Percentiles rank a stretch among this genome's conserved stretches.
These are phyloP conservation scores for Lunasporangiospora selenospora DNA, from an alignment of 192 early-diverging fungal genomes.

Conservation along the genomic window DNA sequence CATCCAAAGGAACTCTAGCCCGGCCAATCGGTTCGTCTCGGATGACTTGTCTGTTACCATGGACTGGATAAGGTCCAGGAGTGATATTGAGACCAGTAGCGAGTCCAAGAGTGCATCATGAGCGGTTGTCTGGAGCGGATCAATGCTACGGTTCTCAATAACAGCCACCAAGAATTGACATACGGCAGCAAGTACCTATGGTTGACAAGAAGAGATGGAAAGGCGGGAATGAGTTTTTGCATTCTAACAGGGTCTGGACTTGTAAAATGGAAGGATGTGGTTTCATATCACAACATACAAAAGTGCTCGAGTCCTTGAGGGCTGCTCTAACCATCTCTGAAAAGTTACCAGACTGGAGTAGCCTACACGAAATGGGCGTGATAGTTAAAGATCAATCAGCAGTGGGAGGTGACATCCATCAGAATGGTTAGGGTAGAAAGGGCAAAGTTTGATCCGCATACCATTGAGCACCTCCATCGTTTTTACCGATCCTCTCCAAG, in stretches of 20 bases:
- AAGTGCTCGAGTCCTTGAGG: slow-evolving; percentile 54
- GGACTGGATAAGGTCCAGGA: slow-evolving; percentile 39
- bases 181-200: slow-evolving; percentile 48
- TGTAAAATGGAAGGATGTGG: too few species aligned
- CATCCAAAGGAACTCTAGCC: slow-evolving; percentile 56
- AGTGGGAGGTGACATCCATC: neutral
- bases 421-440: too few species aligned
- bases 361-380: slow-evolving; percentile 19
- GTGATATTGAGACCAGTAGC: slow-evolving; percentile 44
- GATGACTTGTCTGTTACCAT: slow-evolving; percentile 33
- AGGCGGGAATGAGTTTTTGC: too few species aligned
- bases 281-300: slow-evolving; percentile 50
- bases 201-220: too few species aligned
- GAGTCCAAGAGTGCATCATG: slow-evolving; percentile 38
- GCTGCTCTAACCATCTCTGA: slow-evolving; percentile 35
- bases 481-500: slow-evolving; percentile 24
- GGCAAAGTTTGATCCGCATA: too few species aligned
- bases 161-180: slow-evolving; percentile 51
- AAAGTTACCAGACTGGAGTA: slow-evolving; percentile 41
- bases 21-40: slow-evolving; percentile 45
- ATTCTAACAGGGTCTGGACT: too few species aligned
- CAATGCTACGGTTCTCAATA: slow-evolving; percentile 46
- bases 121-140: slow-evolving; percentile 3
- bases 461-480: slow-evolving; percentile 51
- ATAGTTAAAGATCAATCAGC: neutral